Conservation (phyloP, 441 rosid species). For the Rhodomyrtus psidioides region DNA sequence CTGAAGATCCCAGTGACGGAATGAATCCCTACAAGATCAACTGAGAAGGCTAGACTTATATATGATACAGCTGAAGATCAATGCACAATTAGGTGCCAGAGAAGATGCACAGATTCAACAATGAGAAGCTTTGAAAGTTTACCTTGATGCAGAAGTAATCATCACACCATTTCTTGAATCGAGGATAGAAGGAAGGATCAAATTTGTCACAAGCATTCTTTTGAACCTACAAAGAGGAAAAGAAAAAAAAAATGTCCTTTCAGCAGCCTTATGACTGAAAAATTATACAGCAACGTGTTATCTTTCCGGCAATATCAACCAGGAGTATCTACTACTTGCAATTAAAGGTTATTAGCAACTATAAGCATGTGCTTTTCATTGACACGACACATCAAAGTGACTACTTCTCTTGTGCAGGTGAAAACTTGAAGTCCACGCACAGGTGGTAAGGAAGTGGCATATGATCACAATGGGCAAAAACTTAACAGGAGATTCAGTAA, state of each 20-base stretch:
- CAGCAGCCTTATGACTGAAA: background rate
- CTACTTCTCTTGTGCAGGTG: background rate
- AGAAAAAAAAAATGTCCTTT: background rate
- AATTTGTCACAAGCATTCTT: slow-evolving; percentile 81
- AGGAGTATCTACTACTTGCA: background rate
- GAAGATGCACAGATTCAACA: background rate
- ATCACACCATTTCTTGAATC: slow-evolving; percentile 97
- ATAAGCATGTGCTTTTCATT: background rate
- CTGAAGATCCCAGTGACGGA: background rate
- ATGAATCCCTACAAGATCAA: background rate
- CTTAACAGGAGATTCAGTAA: background rate
- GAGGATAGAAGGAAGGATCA: slow-evolving; percentile 80
- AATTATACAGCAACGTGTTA: background rate
- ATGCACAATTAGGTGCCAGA: background rate
- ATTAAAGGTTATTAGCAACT: background rate
- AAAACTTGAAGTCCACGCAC: background rate
- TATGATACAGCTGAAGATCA: background rate
- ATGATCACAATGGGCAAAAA: background rate
- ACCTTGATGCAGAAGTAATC: slow-evolving; percentile 94
- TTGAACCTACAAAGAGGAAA: slow-evolving; percentile 44
- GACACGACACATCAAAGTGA: background rate
- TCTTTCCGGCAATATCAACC: background rate
- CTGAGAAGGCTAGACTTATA: background rate
- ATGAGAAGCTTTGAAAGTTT: background rate
- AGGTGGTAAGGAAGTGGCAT: background rate